Conservation (phyloP, 257 asterid genomes). For the Nicotiana paniculata region DNA sequence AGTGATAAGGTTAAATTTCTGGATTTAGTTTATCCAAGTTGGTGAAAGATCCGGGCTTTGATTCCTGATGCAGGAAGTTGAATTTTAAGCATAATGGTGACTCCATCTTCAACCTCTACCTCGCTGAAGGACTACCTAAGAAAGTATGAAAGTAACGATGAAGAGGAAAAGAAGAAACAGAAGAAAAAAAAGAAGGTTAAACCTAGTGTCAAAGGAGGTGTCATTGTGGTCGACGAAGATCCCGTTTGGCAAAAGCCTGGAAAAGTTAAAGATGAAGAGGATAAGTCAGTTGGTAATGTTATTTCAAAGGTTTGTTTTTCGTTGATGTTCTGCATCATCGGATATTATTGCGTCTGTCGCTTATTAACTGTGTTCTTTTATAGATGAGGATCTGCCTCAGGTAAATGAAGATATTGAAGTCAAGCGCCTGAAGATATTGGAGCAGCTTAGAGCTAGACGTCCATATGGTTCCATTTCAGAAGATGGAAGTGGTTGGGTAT, state of each 20-base stretch:
- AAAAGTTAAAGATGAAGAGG: constrained; percentile 48
- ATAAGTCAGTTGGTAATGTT: constrained; percentile 48
- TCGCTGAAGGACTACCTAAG: constrained; percentile 74
- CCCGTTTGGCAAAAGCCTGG: constrained; percentile 81
- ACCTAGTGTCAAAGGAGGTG: constrained; percentile 33
- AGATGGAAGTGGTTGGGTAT: constrained; percentile 97
- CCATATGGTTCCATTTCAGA: constrained; percentile 71
- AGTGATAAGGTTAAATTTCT: background rate
- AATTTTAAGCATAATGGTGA: constrained; percentile 29
- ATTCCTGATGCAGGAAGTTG: constrained; percentile 5
- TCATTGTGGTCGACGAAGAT: constrained; percentile 71
- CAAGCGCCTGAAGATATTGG: constrained; percentile 72
- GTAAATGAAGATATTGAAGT: constrained; percentile 81
- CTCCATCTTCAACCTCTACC: constrained; percentile 33
- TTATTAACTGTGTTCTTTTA: background rate
- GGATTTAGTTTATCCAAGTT: background rate
- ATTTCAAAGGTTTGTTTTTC: background rate
- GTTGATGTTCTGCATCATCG: constrained; percentile 8
- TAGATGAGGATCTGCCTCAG: constrained; percentile 83
- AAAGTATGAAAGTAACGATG: constrained; percentile 50
- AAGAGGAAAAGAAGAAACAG: constrained; percentile 44
- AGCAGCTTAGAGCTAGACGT: constrained; percentile 45
- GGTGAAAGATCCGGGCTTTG: background rate
- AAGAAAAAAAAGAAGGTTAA: constrained; percentile 49
- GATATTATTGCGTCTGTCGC: background rate